Conservation (phyloP, 371 early-diverging fungal genomes). For the Umbelopsis sp. region DNA sequence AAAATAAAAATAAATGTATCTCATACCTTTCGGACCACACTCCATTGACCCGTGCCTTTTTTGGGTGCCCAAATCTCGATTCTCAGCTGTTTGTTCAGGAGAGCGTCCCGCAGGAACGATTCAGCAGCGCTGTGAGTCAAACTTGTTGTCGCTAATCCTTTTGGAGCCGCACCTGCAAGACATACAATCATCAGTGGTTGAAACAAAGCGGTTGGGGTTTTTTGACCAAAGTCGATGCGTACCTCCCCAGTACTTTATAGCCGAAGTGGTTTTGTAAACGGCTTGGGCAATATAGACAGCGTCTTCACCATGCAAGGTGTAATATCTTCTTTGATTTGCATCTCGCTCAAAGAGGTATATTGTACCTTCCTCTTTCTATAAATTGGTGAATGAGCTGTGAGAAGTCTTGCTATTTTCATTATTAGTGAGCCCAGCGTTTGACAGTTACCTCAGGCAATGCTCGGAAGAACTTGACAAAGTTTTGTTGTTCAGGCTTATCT, state of each 20-base stretch:
- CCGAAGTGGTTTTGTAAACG: conserved; percentile 89
- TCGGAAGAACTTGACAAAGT: conserved; percentile 40
- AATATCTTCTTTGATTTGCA: conserved; percentile 48
- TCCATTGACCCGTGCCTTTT: conserved; percentile 51
- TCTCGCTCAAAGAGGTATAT: conserved; percentile 78
- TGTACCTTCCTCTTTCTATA: conserved; percentile 48
- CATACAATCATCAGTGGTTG: no score
- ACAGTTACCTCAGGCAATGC: conserved; percentile 27
- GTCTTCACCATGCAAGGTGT: conserved; percentile 89
- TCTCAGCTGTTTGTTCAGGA: conserved; percentile 73
- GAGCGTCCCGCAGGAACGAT: conserved; percentile 77
- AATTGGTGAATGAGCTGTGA: background rate
- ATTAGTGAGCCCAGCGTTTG: no score
- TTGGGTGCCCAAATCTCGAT: conserved; percentile 87
- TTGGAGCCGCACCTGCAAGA: conserved; percentile 46
- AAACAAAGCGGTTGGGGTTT: no score
- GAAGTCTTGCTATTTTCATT: background rate
- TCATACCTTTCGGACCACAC: conserved; percentile 34
- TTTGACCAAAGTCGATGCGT: background rate
- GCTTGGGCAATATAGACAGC: conserved; percentile 81
- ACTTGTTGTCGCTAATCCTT: conserved; percentile 77
- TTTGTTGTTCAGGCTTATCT: conserved; percentile 44
- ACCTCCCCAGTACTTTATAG: conserved; percentile 89
- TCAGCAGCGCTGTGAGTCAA: conserved; percentile 77
- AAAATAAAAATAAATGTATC: no score